Base-by-base conservation (phyloP, 75 land plant genomes). In the Picea sitchensis region DNA sequence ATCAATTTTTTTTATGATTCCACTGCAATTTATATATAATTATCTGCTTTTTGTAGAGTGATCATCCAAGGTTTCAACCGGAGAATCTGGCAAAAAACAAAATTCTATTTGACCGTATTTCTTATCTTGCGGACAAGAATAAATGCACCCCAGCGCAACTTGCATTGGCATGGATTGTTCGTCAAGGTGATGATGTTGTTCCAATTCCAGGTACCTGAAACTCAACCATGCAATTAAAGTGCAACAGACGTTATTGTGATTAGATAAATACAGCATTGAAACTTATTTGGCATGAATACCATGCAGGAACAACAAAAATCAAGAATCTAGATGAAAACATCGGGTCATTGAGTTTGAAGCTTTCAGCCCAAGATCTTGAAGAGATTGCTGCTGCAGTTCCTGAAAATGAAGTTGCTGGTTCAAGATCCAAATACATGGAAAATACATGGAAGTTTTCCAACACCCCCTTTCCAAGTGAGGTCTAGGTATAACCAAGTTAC, bases 291-390 rank as follows among this genome's bases (percentile, higher is more conserved):
- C 20, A 34, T 4, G 15, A 68, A 14, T 36, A 34, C 20, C 15
- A 14, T 68, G 47, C 76, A 88, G 89, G 89, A 51, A 88, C 89
- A 77, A 86, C 89, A 11, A 88, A 86, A 79, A 82, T 88, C 14
- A 78, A 76, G 78, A 88, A 88, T 62, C 67, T 88, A 1, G 79
- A 88, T 61, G 88, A 80, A 38, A 88, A 88, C 59, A 59, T 86
- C 11, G 88, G 74, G n/a, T 59, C 84, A 47, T 61, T 86, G 51
- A 69, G 76, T 47, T 51, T 88, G 82, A 85, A 86, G 77, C 88
- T 88, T 59, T 69, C 88, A 2, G 26, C 76, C 31, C 59, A 76
- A 41, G 89, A 82, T 9, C 34, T 88, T 21, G 81, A 88, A 59
- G 89, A 88, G 64, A 77, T 88, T 54, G 41, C 82, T 62, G 82